Base-by-base conservation (phyloP, 75 land plant species). In the Picea sitchensis region DNA sequence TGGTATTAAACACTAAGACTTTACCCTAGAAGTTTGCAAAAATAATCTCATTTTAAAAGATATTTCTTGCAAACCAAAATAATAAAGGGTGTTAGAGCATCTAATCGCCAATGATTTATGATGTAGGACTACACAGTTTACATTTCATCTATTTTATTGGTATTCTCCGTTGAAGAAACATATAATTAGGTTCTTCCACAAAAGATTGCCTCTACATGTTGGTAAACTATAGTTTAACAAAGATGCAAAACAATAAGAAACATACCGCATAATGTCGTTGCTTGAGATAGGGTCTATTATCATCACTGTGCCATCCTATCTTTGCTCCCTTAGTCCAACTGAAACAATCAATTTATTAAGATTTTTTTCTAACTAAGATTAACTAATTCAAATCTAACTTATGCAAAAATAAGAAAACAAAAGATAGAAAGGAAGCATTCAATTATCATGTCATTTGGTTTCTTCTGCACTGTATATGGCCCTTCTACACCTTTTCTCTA, bases 251-350 rank as follows among this genome's bases (percentile, higher is more conserved):
- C 13, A 14, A 21, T 30, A 14, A 31, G 36, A 51, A 36, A 85
- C 82, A 20, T 72, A 95, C 98, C 81, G 98, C 81, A 83, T 90
- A 95, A 57, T 91, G 89, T 14, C 98, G 78, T 54, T 95, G 98
- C 67, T 86, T 90, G 34, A 95, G 88, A 77, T 95, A 95, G 21
- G 90, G 88, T 65, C 90, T 85, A 67, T 95, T 93, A 78, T 95
- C 88, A 86, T 95, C 98, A 79, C 93, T 91, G 56, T 95, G 98
- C 98, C 98, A 95, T 75, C 95, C 95, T 79, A 93, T 95, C 59
- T 78, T 91, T 68, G 95, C 89, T 65, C 98, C 98, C 79, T 76
- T 82, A 59, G 79, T 80, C 98, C 98, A 93, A 80, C 98, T 95
- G 83, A 44, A 73, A 62, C 63, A 44, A 47, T 0, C 74, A 56